Evolutionary conservation across 78 protist genomes (phyloP), one percentile per base, ranked within the genome.

Genomic region (Dictyostelium purpureum): DNA sequence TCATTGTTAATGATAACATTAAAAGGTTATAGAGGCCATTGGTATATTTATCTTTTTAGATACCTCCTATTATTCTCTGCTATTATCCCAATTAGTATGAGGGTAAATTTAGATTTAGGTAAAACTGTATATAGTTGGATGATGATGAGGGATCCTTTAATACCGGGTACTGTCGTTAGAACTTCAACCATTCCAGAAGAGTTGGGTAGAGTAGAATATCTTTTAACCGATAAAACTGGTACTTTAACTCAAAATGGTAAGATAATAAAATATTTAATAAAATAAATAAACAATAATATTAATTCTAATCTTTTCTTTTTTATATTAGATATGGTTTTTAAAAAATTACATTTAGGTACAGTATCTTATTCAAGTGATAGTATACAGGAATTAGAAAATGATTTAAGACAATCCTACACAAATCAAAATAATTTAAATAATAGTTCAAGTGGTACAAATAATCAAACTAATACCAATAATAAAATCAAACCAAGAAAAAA

Each of bases 171-270:
- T 12, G 71, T 96, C 6, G 99, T 97, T 14, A 79, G 99, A 26
- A 95, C 97, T 18, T 80, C 97, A 31, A 96, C 96, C 26, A 89
- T 99, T 24, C 99, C 99, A 4, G 99, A 99, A 77, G 99, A 99
- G 82, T 96, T 99, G 24, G 99, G 99, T 11, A 78, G 99, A 37
- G 73, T 99, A 33, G 81, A 90, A 57, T 99, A 95, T 70, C 76
- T 99, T n/a, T 93, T 99, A 42, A 65, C 98, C 19, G 99, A 99
- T 94, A 99, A 99, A 95, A 99, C 99, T 4, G 99, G 99, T 40
- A 99, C 99, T 6, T 89, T 99, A 54, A 99, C 99, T 10, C 97
- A 96, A 79, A 97, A 97, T 76, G 97, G 87, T 38, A 94, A 80
- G 74, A 37, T 6, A 40, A 83, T 24, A 6, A 0, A 45, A 18